Percentiles rank a stretch among this genome's conserved stretches.
phyloP scores from a whole-genome alignment of 805 yeast species.

The Barnettozyma pratensis region DNA sequence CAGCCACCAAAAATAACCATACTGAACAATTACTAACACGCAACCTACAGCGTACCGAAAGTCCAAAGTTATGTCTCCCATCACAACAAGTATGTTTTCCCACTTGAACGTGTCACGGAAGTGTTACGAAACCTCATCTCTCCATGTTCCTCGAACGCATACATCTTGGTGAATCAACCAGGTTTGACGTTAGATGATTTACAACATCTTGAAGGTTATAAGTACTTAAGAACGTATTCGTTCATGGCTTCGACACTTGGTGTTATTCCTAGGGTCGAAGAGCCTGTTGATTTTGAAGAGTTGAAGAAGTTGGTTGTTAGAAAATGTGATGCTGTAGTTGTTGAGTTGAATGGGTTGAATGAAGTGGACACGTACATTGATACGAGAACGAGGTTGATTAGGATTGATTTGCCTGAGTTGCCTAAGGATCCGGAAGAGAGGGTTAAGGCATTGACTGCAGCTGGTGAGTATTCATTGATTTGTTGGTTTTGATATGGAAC shows the following conservation, averaged over 20 bases:
- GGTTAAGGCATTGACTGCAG: conserved; percentile 29
- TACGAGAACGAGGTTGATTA: conserved; percentile 54
- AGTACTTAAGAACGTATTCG: conserved; percentile 44
- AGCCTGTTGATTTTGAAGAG: conserved; percentile 34
- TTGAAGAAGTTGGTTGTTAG: conserved; percentile 37
- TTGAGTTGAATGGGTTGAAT: conserved; percentile 38
- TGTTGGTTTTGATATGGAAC: not conserved
- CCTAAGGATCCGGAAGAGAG: conserved; percentile 32
- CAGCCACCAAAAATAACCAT: not conserved
- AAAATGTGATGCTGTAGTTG: conserved; percentile 48
- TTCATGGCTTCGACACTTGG: conserved; percentile 55
- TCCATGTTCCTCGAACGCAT: conserved; percentile 51
- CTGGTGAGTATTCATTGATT: conserved; percentile 33
- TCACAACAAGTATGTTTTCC: conserved; percentile 19
- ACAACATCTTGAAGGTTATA: conserved; percentile 37
- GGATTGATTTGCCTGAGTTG: conserved; percentile 51
- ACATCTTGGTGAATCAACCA: conserved; percentile 50
- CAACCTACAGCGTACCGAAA: conserved; percentile 19
- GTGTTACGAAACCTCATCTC: conserved; percentile 29
- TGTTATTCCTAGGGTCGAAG: conserved; percentile 47
- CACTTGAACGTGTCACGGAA: conserved; percentile 24
- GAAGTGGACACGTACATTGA: conserved; percentile 58
- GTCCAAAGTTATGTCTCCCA: conserved; percentile 23
- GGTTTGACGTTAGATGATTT: conserved; percentile 46
- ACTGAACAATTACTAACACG: not conserved